Base-by-base conservation (phyloP, 164 flowering plant genomes). In the Magnolia kwangsiensis region DNA sequence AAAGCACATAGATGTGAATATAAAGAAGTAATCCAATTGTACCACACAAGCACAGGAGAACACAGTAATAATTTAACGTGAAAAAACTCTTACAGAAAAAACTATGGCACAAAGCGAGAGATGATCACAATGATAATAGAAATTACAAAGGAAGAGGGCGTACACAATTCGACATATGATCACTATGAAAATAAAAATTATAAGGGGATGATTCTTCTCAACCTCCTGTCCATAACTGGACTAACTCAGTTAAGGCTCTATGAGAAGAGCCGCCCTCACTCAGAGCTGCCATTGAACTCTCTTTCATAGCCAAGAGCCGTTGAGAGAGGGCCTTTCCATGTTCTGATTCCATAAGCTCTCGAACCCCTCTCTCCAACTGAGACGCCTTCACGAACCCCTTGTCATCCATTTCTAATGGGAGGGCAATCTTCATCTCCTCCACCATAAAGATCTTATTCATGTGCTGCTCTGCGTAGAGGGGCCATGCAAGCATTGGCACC, bases 401-500 rank as follows among this genome's bases (percentile, higher is more conserved):
- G 50, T 79, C 78, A 1, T 71, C 73, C 70, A 70, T 80, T 18
- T 67, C 70, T 77, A 84, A 6, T 74, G 75, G 67, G 67, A 84
- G 8, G 14, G 80, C 85, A 69, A 86, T 5, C 78, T 71, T 76
- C 78, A 84, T 69, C 18, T 84, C 90, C 74, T 84, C 81, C 80
- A 80, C 83, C 68, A 87, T 2, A 24, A 83, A 1, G 58, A 78
- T 74, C 75, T 78, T 55, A 27, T 84, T 87, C 23, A 82, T 11
- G 51, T 72, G 67, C 72, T 85, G 87, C 75, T 86, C 90, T 1
- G 88, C 87, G 49, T 84, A 86, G 2, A 85, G 78, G 2, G 89
- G 88, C 89, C 88, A 87, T 1, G 82, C 87, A 51, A 81, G 80
- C 87, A 87, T 84, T 0, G 90, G 88, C 50, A 87, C 86, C 11